A percentile compares a stretch with the other conserved stretches of the same genome.
Evolutionary conservation across 345 rosid species (phyloP).

Genomic region (Eucalyptus fibrosa): DNA sequence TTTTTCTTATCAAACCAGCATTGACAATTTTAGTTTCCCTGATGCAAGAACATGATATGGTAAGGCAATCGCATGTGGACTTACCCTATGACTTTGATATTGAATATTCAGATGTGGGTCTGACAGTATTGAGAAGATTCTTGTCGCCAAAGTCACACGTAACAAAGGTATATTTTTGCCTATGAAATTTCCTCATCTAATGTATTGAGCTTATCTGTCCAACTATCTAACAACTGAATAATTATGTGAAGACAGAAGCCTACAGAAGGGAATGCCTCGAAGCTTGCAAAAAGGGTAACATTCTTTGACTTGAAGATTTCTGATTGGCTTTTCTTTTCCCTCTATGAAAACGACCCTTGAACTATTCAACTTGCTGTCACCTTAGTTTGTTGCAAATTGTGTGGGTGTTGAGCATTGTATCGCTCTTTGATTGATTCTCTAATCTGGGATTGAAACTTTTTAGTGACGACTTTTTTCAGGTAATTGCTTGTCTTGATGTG

Average conservation of each 20-base stretch:
- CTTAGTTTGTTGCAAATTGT: background rate
- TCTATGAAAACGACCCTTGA: background rate
- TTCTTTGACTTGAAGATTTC: background rate
- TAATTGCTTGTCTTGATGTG: constrained; percentile 98
- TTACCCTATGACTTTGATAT: background rate
- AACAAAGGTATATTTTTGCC: constrained; percentile 41
- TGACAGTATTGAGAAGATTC: constrained; percentile 78
- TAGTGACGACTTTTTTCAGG: constrained; percentile 15
- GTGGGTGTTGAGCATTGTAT: background rate
- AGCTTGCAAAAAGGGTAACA: constrained; percentile 90
- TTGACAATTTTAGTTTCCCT: background rate
- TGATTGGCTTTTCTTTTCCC: background rate
- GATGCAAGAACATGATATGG: background rate
- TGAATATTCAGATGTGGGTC: constrained; percentile 70
- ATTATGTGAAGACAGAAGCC: constrained; percentile 70
- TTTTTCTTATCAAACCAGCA: background rate
- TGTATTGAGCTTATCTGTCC: background rate
- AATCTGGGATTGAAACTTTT: background rate
- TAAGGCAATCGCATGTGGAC: background rate
- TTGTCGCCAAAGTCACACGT: constrained; percentile 37
- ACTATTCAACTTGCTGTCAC: background rate
- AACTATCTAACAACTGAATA: constrained; percentile 32
- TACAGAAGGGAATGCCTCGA: constrained; percentile 58
- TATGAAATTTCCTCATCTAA: background rate
- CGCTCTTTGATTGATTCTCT: background rate